Percentiles rank a stretch among this genome's conserved stretches.
Conservation (phyloP, 371 early-diverging fungal species). For the Mortierella sp. region DNA sequence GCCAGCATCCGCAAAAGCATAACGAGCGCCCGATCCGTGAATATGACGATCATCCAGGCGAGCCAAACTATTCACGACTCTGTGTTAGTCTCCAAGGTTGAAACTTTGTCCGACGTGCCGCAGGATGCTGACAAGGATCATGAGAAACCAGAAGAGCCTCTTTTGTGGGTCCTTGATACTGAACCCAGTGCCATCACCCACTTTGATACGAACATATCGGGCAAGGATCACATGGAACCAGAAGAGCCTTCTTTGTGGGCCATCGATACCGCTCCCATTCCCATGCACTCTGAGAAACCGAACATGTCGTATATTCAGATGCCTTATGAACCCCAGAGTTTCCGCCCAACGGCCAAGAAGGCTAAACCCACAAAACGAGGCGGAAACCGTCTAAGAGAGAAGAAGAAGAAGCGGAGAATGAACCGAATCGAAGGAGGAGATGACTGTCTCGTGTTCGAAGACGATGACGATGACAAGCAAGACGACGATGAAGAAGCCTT, state of each 20-base stretch:
- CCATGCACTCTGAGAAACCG: not conserved
- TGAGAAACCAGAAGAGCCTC: not conserved
- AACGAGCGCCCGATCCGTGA: no score
- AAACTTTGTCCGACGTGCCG: not conserved
- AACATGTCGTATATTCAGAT: conserved; percentile 27
- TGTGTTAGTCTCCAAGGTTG: no score
- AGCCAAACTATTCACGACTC: no score
- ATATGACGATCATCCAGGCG: no score
- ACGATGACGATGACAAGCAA: conserved; percentile 1
- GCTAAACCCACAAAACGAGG: conserved; percentile 23
- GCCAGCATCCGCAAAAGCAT: no score
- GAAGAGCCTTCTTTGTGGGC: conserved; percentile 23
- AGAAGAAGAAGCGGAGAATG: conserved; percentile 9
- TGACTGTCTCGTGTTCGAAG: conserved; percentile 17
- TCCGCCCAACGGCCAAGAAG: conserved; percentile 7
- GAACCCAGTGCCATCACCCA: conserved; percentile 1
- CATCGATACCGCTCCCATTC: conserved; percentile 24
- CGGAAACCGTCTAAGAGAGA: conserved; percentile 18
- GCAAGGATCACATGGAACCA: not conserved
- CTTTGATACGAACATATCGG: no score
- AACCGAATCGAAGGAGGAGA: no score
- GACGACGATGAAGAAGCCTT: conserved; percentile 24
- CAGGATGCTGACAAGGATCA: not conserved
- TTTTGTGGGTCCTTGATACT: conserved; percentile 41
- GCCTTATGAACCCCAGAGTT: conserved; percentile 9